Evolutionary conservation across 768 basidiomycete species (phyloP).

Genomic region (Pseudohyphozyma bogoriensis): DNA sequence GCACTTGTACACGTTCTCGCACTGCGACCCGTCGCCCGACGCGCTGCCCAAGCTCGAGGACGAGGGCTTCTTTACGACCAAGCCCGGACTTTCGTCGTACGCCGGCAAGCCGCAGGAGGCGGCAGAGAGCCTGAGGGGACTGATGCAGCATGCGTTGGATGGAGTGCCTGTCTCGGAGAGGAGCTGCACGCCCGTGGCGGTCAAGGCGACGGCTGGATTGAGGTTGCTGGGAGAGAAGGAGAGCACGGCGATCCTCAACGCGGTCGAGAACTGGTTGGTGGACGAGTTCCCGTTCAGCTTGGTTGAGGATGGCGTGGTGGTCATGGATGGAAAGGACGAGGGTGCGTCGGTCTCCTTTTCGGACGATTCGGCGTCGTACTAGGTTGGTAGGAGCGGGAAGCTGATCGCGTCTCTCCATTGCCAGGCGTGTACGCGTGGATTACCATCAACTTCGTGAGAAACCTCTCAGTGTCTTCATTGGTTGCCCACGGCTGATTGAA

Average conservation of each 20-base stretch:
- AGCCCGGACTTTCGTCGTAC: slow-evolving; percentile 67
- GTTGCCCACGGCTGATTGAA: background rate
- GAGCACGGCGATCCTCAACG: slow-evolving; percentile 61
- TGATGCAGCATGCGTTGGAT: slow-evolving; percentile 68
- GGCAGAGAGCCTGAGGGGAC: slow-evolving; percentile 62
- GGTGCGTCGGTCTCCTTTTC: slow-evolving; percentile 42
- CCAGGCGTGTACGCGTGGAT: slow-evolving; percentile 87
- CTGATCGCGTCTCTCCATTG: background rate
- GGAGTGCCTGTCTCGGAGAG: slow-evolving; percentile 61
- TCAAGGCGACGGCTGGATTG: slow-evolving; percentile 87
- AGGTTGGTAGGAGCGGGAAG: background rate
- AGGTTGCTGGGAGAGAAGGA: slow-evolving; percentile 56
- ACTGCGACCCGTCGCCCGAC: slow-evolving; percentile 35
- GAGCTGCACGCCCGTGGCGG: slow-evolving; percentile 72
- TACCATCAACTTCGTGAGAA: slow-evolving; percentile 68
- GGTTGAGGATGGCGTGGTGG: slow-evolving; percentile 57
- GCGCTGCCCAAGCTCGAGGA: slow-evolving; percentile 72
- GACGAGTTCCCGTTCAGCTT: slow-evolving; percentile 59
- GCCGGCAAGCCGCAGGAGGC: slow-evolving; percentile 54
- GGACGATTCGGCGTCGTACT: background rate
- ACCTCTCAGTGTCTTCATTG: background rate
- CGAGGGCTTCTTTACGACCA: slow-evolving; percentile 75
- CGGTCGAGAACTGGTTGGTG: slow-evolving; percentile 55
- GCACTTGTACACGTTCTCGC: slow-evolving; percentile 85
- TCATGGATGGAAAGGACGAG: slow-evolving; percentile 95